Evolutionary conservation across 257 asterid species (phyloP).

Genomic region (Rehmannia glutinosa): DNA sequence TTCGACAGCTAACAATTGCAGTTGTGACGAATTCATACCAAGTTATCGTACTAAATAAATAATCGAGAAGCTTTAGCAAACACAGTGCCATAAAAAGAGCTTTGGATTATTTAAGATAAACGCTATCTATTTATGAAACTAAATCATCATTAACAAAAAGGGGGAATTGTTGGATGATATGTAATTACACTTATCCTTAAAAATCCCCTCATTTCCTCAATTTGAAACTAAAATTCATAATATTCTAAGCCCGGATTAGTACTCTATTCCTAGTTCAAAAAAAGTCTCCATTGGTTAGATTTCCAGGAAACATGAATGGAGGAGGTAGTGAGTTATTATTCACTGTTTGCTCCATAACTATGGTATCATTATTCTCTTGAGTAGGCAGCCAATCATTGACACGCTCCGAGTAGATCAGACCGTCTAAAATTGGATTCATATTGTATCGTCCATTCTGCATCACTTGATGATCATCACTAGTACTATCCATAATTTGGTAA

Average conservation of each 20-base stretch:
- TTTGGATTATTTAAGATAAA: no score
- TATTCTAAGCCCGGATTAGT: not conserved
- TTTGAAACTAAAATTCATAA: not conserved
- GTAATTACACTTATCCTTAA: conserved; percentile 8
- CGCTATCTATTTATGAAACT: not conserved
- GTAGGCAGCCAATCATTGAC: not conserved
- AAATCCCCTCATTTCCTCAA: not conserved
- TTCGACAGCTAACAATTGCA: no score
- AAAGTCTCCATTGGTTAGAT: not conserved
- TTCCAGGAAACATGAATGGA: not conserved
- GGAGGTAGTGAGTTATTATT: not conserved
- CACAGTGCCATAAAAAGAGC: no score
- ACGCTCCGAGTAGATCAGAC: not conserved
- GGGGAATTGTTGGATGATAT: not conserved
- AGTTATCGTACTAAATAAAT: not conserved
- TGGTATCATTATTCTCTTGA: not conserved
- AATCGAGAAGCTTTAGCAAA: not conserved
- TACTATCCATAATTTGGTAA: not conserved
- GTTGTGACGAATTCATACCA: no score
- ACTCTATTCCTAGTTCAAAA: not conserved
- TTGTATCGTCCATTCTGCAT: not conserved
- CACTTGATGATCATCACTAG: not conserved
- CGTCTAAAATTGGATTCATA: not conserved
- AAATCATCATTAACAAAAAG: not conserved
- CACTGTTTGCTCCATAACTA: not conserved